Conservation (phyloP, 2,329 filamentous ascomycete species). For the Apiospora koreana region DNA sequence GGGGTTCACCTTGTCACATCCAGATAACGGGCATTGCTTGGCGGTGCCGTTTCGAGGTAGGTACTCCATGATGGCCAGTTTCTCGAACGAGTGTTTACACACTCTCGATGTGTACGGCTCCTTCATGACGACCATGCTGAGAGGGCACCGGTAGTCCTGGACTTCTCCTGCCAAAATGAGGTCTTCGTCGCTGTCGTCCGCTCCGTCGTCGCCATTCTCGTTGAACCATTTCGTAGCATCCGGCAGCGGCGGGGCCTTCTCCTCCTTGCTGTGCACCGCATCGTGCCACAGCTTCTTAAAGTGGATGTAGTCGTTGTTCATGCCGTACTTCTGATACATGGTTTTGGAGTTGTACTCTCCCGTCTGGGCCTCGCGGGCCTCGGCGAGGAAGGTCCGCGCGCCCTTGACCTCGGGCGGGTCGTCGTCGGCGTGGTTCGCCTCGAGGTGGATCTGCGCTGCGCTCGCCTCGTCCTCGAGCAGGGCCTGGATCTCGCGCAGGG, state of each 20-base stretch:
- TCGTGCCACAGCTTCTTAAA: conserved; percentile 62
- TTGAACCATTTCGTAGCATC: conserved; percentile 58
- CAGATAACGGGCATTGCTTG: conserved; percentile 62
- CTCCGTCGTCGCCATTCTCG: conserved; percentile 36
- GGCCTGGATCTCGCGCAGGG: conserved; percentile 39
- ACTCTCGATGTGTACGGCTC: conserved; percentile 67
- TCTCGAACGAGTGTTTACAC: conserved; percentile 76
- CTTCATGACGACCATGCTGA: conserved; percentile 64
- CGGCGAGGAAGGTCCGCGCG: conserved; percentile 36
- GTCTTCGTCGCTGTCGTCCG: conserved; percentile 65
- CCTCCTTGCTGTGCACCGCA: conserved; percentile 42
- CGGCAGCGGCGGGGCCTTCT: conserved; percentile 51
- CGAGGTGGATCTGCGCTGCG: conserved; percentile 23
- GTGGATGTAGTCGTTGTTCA: conserved; percentile 59
- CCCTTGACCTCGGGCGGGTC: conserved; percentile 29
- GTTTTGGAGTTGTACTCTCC: conserved; percentile 44
- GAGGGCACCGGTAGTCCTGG: conserved; percentile 68
- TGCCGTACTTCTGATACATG: conserved; percentile 50
- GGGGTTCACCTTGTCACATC: conserved; percentile 58
- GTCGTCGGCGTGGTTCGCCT: conserved; percentile 24
- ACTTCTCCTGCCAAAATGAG: conserved; percentile 65
- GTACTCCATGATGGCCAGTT: conserved; percentile 60
- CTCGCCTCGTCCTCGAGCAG: conserved; percentile 27
- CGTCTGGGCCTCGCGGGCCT: conserved; percentile 38
- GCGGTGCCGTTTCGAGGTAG: conserved; percentile 31